Base-by-base conservation (phyloP, 306 rosid species). In the Purshia tridentata region DNA sequence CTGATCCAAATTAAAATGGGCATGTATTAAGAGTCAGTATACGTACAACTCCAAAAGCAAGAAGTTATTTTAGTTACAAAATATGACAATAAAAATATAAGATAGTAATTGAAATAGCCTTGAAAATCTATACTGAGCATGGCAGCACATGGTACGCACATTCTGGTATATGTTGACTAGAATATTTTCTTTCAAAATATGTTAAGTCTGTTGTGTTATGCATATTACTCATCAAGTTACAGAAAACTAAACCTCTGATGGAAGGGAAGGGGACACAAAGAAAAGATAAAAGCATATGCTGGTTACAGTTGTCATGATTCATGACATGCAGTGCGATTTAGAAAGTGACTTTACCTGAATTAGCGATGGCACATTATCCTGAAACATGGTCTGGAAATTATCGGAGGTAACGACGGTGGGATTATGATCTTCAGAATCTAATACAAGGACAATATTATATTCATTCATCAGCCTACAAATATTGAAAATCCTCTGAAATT, bases 351-450 rank as follows among this genome's bases (percentile, higher is more conserved):
- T 55, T 81, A 94, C 98, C 91, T 89, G 92, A 76, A 94, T 78
- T 70, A 94, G 66, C 82, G 84, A 80, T 57, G 95, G 87, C 77
- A 75, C 81, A 19, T 81, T 47, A 77, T 78, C 88, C 81, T 86
- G 86, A 77, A 91, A 77, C 68, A 89, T 73, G 73, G 92, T 76
- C 78, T 72, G 78, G 76, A 89, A 84, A 56, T 89, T 89, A 53
- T 73, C 70, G 41, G 89, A 29, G 18, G 89, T 82, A 37, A 89
- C 81, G 77, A 77, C 80, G 58, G 85, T 79, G 66, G 72, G 77
- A 76, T 67, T 47, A 79, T 77, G 81, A 83, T 91, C 91, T 72
- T 81, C 70, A 45, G 78, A 68, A 69, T 79, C 96, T 91, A 77
- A 73, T 44, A 14, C 3, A 68, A 74, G 54, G 47, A 78, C 57